Evolutionary conservation across 306 rosid species (phyloP).

Genomic region (Herpetospermum pedunculosum): DNA sequence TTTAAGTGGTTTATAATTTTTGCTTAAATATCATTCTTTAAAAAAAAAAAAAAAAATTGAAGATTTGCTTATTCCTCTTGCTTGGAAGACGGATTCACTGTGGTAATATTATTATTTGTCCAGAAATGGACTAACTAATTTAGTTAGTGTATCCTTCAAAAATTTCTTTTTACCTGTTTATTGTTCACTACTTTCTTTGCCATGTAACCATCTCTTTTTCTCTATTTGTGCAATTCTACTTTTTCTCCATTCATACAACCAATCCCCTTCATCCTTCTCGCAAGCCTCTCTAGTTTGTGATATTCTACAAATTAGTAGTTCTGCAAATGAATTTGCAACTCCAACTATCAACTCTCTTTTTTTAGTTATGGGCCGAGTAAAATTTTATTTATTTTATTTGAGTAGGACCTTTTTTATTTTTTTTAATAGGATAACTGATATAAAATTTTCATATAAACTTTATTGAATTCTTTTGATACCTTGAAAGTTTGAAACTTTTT

Average conservation of each 20-base stretch:
- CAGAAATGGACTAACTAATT: neutral
- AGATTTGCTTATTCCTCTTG: neutral
- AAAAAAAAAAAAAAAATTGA: neutral
- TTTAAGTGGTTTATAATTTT: neutral
- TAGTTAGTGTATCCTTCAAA: neutral
- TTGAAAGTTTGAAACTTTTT: neutral
- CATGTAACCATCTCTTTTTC: neutral
- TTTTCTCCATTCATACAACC: neutral
- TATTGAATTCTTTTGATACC: neutral
- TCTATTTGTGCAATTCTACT: neutral
- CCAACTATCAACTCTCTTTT: neutral
- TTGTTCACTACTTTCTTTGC: neutral
- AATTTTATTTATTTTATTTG: neutral
- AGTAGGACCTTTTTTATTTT: neutral
- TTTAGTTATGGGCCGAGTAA: neutral
- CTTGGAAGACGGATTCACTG: neutral
- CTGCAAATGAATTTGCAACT: neutral
- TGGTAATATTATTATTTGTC: neutral
- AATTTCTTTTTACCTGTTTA: neutral
- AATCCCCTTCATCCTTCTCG: neutral
- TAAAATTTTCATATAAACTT: neutral
- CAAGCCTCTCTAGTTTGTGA: neutral
- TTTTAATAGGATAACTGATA: neutral
- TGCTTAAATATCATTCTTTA: slow-evolving; percentile 4
- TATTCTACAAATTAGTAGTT: neutral